A percentile compares a stretch with the other conserved stretches of the same genome.
Conservation (phyloP, 306 rosid genomes). For the Purshia tridentata region DNA sequence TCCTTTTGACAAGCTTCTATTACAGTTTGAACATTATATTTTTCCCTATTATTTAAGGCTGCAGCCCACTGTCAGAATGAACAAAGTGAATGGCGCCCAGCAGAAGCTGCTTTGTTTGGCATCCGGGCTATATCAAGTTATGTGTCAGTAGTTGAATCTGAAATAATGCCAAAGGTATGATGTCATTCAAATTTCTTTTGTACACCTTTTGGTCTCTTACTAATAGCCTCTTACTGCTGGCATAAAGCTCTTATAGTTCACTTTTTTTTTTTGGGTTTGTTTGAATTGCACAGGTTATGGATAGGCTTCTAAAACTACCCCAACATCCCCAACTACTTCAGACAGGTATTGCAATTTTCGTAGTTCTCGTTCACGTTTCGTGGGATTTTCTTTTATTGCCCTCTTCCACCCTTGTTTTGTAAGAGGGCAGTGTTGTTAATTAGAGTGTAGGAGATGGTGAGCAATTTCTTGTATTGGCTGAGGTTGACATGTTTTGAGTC, state of each 20-base stretch:
- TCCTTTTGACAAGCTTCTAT: constrained; percentile 2
- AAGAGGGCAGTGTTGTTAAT: background rate
- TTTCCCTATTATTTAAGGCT: constrained; percentile 50
- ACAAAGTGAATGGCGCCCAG: constrained; percentile 82
- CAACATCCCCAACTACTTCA: constrained; percentile 90
- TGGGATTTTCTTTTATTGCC: background rate
- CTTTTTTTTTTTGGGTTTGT: constrained; percentile 13
- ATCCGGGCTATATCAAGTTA: constrained; percentile 86
- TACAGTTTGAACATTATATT: constrained; percentile 7
- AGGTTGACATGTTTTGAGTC: too few species aligned
- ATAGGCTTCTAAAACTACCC: constrained; percentile 75
- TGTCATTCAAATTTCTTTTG: constrained; percentile 15
- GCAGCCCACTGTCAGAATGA: constrained; percentile 70
- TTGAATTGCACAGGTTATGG: constrained; percentile 63
- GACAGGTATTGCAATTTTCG: constrained; percentile 60
- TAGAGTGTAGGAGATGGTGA: background rate
- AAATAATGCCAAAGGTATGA: constrained; percentile 95
- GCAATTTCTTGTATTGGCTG: background rate
- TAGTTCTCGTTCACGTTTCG: background rate
- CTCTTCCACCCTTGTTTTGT: background rate
- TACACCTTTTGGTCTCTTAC: background rate
- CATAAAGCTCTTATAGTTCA: constrained; percentile 1
- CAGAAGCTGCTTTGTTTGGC: constrained; percentile 96
- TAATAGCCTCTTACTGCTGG: background rate
- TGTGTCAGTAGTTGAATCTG: constrained; percentile 83